These are phyloP conservation scores for Aphanomyces invadans DNA, from an alignment of 352 stramenopile species.

Conservation along the genomic window DNA sequence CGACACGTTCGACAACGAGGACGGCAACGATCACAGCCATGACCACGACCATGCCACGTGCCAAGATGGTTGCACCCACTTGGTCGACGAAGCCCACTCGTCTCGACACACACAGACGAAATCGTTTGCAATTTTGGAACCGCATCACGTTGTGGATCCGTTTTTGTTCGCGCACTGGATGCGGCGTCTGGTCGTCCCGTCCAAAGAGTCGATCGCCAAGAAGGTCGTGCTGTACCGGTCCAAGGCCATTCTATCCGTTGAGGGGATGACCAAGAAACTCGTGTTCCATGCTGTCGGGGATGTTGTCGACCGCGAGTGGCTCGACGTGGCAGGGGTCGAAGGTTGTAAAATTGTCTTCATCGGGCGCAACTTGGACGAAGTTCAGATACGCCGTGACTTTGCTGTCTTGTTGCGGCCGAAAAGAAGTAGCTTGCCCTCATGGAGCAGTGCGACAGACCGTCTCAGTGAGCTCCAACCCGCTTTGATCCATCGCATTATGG, in stretches of 20 bases:
- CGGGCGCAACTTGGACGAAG: conserved; percentile 27
- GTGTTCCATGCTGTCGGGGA: conserved; percentile 33
- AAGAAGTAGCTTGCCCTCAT: too few relatives aligned
- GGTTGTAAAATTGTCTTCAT: conserved; percentile 35
- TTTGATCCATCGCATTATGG: background rate
- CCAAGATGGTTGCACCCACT: background rate
- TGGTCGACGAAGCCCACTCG: too few relatives aligned
- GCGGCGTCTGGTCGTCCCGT: conserved; percentile 25
- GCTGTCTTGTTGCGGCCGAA: conserved; percentile 20
- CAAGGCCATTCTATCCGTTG: conserved; percentile 32
- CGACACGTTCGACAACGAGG: background rate
- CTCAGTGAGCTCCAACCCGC: background rate
- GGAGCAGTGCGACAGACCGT: too few relatives aligned
- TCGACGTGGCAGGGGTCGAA: conserved; percentile 2
- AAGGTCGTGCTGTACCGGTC: conserved; percentile 27
- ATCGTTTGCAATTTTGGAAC: conserved; percentile 28
- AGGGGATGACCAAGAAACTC: conserved; percentile 29
- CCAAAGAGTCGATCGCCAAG: conserved; percentile 24
- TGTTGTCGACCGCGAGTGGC: conserved; percentile 26
- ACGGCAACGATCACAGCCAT: conserved; percentile 26
- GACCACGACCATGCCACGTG: conserved; percentile 19
- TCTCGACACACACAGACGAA: conserved; percentile 23
- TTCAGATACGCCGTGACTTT: conserved; percentile 18
- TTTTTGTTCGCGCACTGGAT: conserved; percentile 32
- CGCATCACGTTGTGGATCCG: conserved; percentile 25